Base-by-base conservation (phyloP, 73 alveolate species). In the Paramecium biaurelia region DNA sequence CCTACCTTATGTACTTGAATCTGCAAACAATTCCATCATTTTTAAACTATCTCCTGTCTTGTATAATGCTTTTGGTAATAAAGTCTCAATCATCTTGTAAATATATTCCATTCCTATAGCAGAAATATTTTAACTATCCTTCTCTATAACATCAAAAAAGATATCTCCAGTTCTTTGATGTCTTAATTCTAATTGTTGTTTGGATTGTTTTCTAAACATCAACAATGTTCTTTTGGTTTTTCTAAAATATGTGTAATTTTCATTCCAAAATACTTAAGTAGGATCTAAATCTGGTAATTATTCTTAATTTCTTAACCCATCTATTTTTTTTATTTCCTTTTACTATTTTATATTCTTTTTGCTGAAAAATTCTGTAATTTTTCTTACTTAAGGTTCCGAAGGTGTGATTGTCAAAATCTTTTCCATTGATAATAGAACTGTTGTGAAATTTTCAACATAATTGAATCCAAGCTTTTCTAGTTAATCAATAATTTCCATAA, bases 131-230 rank as follows among this genome's bases (percentile, higher is more conserved):
- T 70, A 57, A 57, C 86, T 74, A 76, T 93, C 93, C 28, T 82
- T 24, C 86, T 93, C 89, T 12, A 70, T 37, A 8, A 89, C 92
- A 88, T 95, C 97, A 82, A 93, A 95, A 94, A 95, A 95, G 12
- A 95, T 95, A 79, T 95, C 98, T 10, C 97, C 95, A n/a, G 98
- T 95, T 59, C 98, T 92, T 92, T 95, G 89, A 92, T 95, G 98
- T 86, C 98, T 92, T 70, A 95, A 89, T 56, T 93, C 97, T 15
- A 95, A 87, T 56, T 79, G 72, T 23, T 70, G 76, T 49, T 72
- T 79, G 42, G 92, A 76, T 57, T 84, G 42, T 85, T 93, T 93
- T 85, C 98, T 86, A 84, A 95, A 92, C 95, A 95, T 93, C 20
- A 95, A 84, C 24, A 95, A 94, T 30, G 95, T 95, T 72, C 92